A percentile compares a stretch with the other conserved stretches of the same genome.
Evolutionary conservation across 2,329 filamentous ascomycete species (phyloP).

Genomic region (Cordyceps pruinosa): DNA sequence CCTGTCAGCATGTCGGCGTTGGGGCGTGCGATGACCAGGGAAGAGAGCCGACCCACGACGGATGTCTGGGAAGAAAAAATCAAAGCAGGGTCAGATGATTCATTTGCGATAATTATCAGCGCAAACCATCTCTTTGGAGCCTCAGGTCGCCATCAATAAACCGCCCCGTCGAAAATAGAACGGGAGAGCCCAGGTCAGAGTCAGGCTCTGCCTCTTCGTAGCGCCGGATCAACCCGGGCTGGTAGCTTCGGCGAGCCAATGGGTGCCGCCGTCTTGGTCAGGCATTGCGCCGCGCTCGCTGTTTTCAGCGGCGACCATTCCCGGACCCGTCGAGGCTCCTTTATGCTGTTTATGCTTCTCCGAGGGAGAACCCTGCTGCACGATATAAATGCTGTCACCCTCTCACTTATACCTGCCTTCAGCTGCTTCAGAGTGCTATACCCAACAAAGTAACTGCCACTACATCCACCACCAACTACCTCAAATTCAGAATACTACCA

Average conservation of each 20-base stretch:
- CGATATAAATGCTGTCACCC: background rate
- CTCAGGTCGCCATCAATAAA: background rate
- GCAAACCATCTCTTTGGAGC: background rate
- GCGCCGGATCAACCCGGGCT: conserved; percentile 10
- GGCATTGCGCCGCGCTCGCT: background rate
- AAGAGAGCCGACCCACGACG: background rate
- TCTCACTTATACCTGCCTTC: background rate
- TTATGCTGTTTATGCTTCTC: background rate
- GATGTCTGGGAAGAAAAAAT: background rate
- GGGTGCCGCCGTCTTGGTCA: background rate
- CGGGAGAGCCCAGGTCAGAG: background rate
- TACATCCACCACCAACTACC: background rate
- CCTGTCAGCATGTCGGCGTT: background rate
- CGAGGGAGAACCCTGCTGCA: background rate
- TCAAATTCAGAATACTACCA: background rate
- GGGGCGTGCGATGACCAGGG: background rate
- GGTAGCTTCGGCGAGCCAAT: background rate
- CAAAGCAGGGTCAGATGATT: background rate
- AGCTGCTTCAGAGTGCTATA: background rate
- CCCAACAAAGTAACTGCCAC: background rate
- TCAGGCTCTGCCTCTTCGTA: background rate
- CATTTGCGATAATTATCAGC: conserved; percentile 3
- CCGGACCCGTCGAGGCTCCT: background rate
- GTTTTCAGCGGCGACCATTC: conserved; percentile 3
- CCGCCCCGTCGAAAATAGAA: conserved; percentile 7